phyloP scores from a whole-genome alignment of 495 filamentous ascomycete genomes.

The Xylaria scruposa region DNA sequence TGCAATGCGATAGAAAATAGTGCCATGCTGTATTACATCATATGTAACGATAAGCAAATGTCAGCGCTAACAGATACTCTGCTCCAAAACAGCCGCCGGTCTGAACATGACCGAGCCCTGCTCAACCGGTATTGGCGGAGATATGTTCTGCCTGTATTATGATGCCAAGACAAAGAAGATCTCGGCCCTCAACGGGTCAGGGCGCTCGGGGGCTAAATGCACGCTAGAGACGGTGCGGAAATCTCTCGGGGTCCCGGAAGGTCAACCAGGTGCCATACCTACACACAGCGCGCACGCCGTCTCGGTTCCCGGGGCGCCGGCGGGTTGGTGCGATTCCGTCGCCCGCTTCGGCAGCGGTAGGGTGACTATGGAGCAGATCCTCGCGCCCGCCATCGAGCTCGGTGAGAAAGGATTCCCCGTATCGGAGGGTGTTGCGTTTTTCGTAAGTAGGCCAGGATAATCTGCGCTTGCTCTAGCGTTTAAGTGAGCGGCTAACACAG shows the following conservation, averaged over 20 bases:
- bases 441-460: conserved; percentile 59
- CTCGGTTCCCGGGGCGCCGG: conserved; percentile 88
- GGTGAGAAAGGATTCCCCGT: conserved; percentile 92
- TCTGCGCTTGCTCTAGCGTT: neutral
- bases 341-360: conserved; percentile 91
- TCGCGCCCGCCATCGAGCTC: conserved; percentile 83
- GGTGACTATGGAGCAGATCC: conserved; percentile 75
- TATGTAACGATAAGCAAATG: neutral
- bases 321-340: conserved; percentile 93
- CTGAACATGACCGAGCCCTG: conserved; percentile 94
- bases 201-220: conserved; percentile 72
- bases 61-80: neutral
- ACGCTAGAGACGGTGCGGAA: conserved; percentile 73
- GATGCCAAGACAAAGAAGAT: conserved; percentile 81
- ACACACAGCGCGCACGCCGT: conserved; percentile 79
- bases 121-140: conserved; percentile 95
- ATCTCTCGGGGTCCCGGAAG: conserved; percentile 71
- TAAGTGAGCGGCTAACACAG: neutral
- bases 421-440: conserved; percentile 73
- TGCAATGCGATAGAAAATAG: neutral
- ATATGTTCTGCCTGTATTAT: conserved; percentile 98
- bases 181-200: conserved; percentile 88
- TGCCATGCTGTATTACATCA: neutral
- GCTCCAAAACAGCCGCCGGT: conserved; percentile 66
- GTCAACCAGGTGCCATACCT: conserved; percentile 69